These are phyloP conservation scores for Nakazawaea pomicola DNA, from an alignment of 805 yeast genomes.

Conservation along the genomic window DNA sequence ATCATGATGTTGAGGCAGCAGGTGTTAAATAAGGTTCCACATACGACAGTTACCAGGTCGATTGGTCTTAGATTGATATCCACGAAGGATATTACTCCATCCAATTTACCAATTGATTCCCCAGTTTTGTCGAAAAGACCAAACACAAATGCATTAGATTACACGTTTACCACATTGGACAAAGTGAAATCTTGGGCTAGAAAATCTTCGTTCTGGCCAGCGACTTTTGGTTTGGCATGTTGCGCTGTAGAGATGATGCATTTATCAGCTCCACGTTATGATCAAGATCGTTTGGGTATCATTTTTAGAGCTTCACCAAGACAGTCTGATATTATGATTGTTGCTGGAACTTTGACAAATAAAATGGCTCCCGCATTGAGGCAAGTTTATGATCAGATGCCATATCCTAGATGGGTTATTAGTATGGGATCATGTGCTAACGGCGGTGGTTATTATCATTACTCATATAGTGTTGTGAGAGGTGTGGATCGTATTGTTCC, in stretches of 20 bases:
- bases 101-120: conserved; percentile 55
- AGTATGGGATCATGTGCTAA: conserved; percentile 94
- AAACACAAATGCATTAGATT: conserved; percentile 60
- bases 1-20: background rate
- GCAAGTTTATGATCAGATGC: conserved; percentile 92
- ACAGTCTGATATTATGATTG: conserved; percentile 88
- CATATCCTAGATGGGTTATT: conserved; percentile 91
- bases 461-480: conserved; percentile 82
- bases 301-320: conserved; percentile 93
- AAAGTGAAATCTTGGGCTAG: conserved; percentile 87
- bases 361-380: conserved; percentile 93
- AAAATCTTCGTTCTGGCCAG: conserved; percentile 91
- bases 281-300: conserved; percentile 87
- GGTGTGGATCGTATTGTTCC: conserved; percentile 89
- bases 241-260: conserved; percentile 97
- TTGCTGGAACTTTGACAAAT: conserved; percentile 87
- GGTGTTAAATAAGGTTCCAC: background rate
- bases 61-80: conserved; percentile 12
- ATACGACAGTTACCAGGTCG: background rate
- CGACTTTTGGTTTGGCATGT: conserved; percentile 86
- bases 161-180: conserved; percentile 77
- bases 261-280: conserved; percentile 84
- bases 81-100: conserved; percentile 36
- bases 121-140: conserved; percentile 67
- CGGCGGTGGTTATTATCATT: conserved; percentile 91